Conservation (phyloP, 1,139 yeast genomes). For the Pichia norvegensis region DNA sequence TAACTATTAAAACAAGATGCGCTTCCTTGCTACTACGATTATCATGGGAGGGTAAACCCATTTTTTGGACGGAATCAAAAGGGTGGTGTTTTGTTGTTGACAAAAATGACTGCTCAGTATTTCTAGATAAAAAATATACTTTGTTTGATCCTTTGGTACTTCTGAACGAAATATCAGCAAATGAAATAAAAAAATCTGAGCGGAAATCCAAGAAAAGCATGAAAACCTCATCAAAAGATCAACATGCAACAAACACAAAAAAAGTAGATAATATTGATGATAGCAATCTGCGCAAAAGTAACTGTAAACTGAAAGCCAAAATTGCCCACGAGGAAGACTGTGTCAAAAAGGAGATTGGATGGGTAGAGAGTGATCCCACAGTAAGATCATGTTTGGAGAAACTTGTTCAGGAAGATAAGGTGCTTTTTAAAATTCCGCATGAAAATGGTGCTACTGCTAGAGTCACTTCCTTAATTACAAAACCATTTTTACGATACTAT, state of each 20-base stretch:
- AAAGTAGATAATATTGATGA: background rate
- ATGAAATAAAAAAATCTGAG: background rate
- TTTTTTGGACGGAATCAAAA: conserved; percentile 60
- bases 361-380: conserved; percentile 11
- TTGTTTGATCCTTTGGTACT: conserved; percentile 10
- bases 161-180: background rate
- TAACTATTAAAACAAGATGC: conserved; percentile 66
- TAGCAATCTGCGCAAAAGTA: background rate
- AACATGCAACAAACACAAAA: background rate
- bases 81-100: conserved; percentile 87
- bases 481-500: conserved; percentile 61
- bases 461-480: conserved; percentile 75
- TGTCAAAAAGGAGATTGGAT: background rate
- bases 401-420: conserved; percentile 9
- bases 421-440: conserved; percentile 74
- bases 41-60: conserved; percentile 80
- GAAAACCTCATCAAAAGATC: background rate
- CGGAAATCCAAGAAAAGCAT: conserved; percentile 3
- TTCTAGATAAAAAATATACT: conserved; percentile 47
- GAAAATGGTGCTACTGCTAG: conserved; percentile 74
- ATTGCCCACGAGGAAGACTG: background rate
- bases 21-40: conserved; percentile 71
- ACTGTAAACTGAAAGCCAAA: background rate
- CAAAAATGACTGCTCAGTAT: conserved; percentile 31
- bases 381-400: conserved; percentile 19